Conservation (phyloP, 108 stramenopile genomes). For the Ochromonas danica region DNA sequence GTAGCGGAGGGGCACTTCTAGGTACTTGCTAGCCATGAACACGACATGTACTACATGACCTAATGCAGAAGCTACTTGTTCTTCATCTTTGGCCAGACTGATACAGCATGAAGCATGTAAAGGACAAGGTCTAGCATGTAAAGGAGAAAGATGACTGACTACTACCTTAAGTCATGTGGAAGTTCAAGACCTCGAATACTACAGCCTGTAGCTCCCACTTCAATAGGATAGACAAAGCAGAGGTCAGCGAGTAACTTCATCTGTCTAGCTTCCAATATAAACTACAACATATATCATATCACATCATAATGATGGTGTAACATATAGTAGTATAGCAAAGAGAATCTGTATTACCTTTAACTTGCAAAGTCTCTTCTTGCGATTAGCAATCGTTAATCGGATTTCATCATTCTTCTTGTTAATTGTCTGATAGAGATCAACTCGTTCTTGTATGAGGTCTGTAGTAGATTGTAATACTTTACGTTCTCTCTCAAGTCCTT, state of each 20-base stretch:
- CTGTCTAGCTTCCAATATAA: slow-evolving; percentile 8
- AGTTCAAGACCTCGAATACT: background rate
- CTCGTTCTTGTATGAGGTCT: too few species aligned
- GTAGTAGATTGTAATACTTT: too few species aligned
- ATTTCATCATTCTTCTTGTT: too few species aligned
- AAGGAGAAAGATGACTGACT: background rate
- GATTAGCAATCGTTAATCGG: too few species aligned
- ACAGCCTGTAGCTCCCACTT: background rate
- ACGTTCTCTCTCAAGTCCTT: too few species aligned
- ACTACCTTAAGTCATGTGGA: background rate
- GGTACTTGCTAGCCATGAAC: slow-evolving; percentile 21
- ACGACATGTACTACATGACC: slow-evolving; percentile 21
- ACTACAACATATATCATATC: too few species aligned
- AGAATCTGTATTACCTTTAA: too few species aligned
- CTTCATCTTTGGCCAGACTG: slow-evolving; percentile 14
- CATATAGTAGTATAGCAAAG: too few species aligned
- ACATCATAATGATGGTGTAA: too few species aligned
- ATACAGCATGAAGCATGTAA: background rate
- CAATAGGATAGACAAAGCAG: background rate
- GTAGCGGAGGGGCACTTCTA: slow-evolving; percentile 26
- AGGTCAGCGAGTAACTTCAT: background rate
- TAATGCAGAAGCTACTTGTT: background rate
- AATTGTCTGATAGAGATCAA: too few species aligned
- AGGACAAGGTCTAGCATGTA: background rate
- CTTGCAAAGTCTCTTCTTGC: too few species aligned